These are phyloP conservation scores for Tilletia setariae DNA, from an alignment of 1,284 basidiomycete species.

Conservation along the genomic window DNA sequence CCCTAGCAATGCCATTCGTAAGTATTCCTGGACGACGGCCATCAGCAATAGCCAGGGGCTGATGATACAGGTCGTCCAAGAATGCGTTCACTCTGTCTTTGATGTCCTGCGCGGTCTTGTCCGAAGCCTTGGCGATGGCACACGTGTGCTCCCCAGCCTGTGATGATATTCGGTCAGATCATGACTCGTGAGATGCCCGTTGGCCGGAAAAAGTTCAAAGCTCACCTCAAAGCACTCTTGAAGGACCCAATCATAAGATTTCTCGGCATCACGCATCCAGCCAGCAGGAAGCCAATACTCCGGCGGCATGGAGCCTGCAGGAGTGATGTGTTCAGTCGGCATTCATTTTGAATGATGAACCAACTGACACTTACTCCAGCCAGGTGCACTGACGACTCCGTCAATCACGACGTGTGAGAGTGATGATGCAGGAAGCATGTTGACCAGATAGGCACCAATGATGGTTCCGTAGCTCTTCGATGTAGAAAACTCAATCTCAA, in stretches of 20 bases:
- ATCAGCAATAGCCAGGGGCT: constrained; percentile 32
- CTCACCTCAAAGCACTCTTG: constrained; percentile 22
- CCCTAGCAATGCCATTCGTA: constrained; percentile 53
- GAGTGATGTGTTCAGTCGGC: background rate
- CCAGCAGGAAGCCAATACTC: constrained; percentile 53
- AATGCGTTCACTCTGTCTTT: constrained; percentile 18
- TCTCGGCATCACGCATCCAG: constrained; percentile 24
- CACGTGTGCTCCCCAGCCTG: constrained; percentile 22
- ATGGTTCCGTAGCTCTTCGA: constrained; percentile 33
- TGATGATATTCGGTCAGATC: background rate
- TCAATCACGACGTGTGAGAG: constrained; percentile 34
- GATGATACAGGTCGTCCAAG: constrained; percentile 2
- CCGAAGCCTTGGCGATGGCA: constrained; percentile 20
- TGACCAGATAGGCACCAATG: constrained; percentile 47
- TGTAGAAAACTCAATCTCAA: too few species aligned
- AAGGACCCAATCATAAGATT: constrained; percentile 24
- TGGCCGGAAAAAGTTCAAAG: background rate
- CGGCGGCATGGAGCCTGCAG: constrained; percentile 51
- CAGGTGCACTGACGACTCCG: constrained; percentile 9
- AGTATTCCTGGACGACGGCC: constrained; percentile 52
- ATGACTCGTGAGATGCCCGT: background rate
- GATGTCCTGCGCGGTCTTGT: constrained; percentile 22
- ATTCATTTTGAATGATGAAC: background rate
- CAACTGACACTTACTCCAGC: constrained; percentile 2
- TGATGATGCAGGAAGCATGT: constrained; percentile 39